A percentile compares a stretch with the other conserved stretches of the same genome.
phyloP scores from a whole-genome alignment of 768 basidiomycete genomes.

The Tulasnella sp. region DNA sequence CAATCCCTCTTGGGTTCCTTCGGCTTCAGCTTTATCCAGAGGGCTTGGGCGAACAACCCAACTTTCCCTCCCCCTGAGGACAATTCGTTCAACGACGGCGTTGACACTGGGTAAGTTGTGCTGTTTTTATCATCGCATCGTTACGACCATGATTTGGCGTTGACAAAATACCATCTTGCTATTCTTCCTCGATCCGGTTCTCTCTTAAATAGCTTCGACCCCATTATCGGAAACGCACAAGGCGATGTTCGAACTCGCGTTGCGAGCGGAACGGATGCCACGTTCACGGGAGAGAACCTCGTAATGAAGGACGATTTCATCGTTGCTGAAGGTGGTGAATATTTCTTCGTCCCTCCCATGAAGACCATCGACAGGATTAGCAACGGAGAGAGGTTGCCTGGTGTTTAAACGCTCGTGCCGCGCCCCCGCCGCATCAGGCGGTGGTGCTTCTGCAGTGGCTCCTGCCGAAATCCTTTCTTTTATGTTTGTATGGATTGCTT shows the following conservation, averaged over 20 bases:
- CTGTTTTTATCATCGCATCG: not conserved
- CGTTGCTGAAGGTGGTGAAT: slow-evolving; percentile 20
- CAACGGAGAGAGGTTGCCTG: not conserved
- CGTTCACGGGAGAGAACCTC: not conserved
- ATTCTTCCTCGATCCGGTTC: not conserved
- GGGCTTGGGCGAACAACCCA: not conserved
- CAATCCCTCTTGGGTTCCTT: slow-evolving; percentile 11
- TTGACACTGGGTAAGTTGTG: not conserved
- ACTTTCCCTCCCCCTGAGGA: slow-evolving; percentile 6
- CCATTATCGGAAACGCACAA: slow-evolving; percentile 13
- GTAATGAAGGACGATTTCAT: slow-evolving; percentile 15
- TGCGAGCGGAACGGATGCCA: not conserved
- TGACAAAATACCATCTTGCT: not conserved
- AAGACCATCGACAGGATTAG: slow-evolving; percentile 10
- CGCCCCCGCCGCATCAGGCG: too few species aligned
- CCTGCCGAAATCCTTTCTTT: too few species aligned
- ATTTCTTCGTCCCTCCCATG: slow-evolving; percentile 24
- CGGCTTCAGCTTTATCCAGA: slow-evolving; percentile 12
- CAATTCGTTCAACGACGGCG: not conserved
- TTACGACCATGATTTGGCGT: not conserved
- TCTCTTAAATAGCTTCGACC: not conserved
- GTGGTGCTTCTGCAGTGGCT: too few species aligned
- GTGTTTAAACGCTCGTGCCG: not conserved
- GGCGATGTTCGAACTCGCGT: not conserved
- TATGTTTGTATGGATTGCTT: too few species aligned